Evolutionary conservation across 129 eudicot species (phyloP).

Genomic region (Flaveria trinervia): DNA sequence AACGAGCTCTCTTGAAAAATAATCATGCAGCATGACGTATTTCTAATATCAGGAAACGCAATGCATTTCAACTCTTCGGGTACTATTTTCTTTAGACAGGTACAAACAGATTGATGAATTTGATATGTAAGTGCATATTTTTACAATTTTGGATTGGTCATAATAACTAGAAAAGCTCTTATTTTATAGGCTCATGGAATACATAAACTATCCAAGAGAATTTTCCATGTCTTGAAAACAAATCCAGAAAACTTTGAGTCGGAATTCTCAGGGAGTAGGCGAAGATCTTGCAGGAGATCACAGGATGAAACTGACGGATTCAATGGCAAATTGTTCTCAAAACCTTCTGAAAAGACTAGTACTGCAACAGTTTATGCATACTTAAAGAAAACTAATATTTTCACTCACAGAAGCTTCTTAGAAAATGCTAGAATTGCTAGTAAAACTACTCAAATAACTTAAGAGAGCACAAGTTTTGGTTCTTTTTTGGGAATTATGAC

Average conservation of each 20-base stretch:
- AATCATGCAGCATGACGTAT: conserved; percentile 71
- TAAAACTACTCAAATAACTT: conserved; percentile 16
- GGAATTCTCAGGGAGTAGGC: conserved; percentile 60
- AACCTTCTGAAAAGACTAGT: conserved; percentile 25
- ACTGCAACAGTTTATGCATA: conserved; percentile 10
- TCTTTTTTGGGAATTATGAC: neutral
- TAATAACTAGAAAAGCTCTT: neutral
- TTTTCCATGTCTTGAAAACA: conserved; percentile 63
- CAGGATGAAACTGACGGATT: conserved; percentile 43
- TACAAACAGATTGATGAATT: conserved; percentile 25
- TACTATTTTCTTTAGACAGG: conserved; percentile 88
- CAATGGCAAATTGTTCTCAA: conserved; percentile 28
- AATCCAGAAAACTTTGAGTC: conserved; percentile 68
- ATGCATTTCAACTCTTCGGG: conserved; percentile 86
- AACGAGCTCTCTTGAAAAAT: neutral
- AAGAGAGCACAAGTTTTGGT: neutral
- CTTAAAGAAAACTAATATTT: conserved; percentile 15
- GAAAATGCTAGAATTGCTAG: conserved; percentile 22
- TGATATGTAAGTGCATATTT: neutral
- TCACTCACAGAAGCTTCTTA: conserved; percentile 13
- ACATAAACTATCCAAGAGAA: conserved; percentile 67
- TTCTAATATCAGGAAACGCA: conserved; percentile 78
- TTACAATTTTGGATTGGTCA: neutral
- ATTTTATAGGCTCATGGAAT: conserved; percentile 77
- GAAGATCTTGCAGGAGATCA: conserved; percentile 67